Evolutionary conservation across 495 filamentous ascomycete species (phyloP).

Genomic region (Penicillium waksmanii): DNA sequence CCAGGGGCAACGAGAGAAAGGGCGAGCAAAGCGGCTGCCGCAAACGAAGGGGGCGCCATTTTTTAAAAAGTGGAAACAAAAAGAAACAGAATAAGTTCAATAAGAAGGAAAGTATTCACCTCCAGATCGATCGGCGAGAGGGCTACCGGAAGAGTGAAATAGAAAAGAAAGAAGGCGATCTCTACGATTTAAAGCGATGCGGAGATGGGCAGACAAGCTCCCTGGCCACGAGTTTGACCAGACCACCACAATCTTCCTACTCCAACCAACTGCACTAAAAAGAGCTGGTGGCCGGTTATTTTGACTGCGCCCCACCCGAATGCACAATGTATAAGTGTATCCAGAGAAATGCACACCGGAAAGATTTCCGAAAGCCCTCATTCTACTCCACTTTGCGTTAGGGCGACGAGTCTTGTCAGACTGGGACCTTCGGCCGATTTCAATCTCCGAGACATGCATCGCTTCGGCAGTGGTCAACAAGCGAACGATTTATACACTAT

Average conservation of each 20-base stretch:
- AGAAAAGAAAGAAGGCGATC: neutral
- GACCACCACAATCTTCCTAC: neutral
- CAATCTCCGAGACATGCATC: slow-evolving; percentile 11
- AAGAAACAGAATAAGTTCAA: neutral
- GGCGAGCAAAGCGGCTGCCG: slow-evolving; percentile 15
- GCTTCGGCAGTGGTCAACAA: neutral
- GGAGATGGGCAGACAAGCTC: slow-evolving; percentile 6
- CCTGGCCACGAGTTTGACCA: slow-evolving; percentile 16
- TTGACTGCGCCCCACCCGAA: neutral
- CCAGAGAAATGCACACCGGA: neutral
- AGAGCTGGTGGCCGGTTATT: neutral
- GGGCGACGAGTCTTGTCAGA: neutral
- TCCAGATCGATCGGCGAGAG: slow-evolving; percentile 18
- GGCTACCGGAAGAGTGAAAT: slow-evolving; percentile 3
- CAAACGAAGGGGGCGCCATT: slow-evolving; percentile 19
- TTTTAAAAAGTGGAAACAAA: neutral
- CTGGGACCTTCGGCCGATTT: neutral
- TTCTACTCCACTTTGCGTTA: neutral
- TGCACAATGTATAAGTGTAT: neutral
- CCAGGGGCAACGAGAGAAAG: slow-evolving; percentile 15
- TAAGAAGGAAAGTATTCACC: neutral
- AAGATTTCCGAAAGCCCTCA: neutral
- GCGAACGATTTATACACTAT: neutral
- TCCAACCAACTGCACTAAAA: neutral
- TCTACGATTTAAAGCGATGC: slow-evolving; percentile 14